Conservation (phyloP, 2,329 filamentous ascomycete species). For the Paecilomyces sp. region DNA sequence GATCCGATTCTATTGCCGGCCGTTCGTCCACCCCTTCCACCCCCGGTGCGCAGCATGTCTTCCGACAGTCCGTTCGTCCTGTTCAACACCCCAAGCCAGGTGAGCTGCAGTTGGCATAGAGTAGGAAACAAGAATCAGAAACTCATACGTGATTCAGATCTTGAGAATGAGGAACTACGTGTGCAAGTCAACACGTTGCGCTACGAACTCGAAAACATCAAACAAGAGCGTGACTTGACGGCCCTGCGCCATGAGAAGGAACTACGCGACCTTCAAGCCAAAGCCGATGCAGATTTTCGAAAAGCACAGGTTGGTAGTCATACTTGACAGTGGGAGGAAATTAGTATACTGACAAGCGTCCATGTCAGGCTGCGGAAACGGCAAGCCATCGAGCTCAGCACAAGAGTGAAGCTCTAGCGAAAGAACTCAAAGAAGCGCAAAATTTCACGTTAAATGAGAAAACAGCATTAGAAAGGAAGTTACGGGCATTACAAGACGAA, state of each 20-base stretch:
- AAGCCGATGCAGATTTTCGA: conserved; percentile 80
- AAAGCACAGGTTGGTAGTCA: conserved; percentile 44
- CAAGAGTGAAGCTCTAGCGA: conserved; percentile 48
- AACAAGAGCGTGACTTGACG: conserved; percentile 78
- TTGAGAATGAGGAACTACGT: conserved; percentile 68
- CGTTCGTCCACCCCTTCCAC: conserved; percentile 37
- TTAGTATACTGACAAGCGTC: background rate
- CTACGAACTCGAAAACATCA: conserved; percentile 79
- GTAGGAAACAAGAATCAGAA: background rate
- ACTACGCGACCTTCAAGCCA: conserved; percentile 68
- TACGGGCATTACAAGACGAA: conserved; percentile 57
- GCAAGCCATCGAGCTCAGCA: conserved; percentile 43
- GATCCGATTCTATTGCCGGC: conserved; percentile 55
- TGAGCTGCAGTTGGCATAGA: conserved; percentile 12
- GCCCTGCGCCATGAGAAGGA: conserved; percentile 76
- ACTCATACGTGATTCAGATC: conserved; percentile 19
- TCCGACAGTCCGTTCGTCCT: conserved; percentile 31
- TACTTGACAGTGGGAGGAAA: background rate
- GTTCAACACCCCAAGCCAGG: conserved; percentile 30
- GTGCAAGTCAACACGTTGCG: conserved; percentile 81
- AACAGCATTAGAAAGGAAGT: conserved; percentile 46
- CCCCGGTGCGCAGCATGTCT: conserved; percentile 21
- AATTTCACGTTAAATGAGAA: conserved; percentile 51
- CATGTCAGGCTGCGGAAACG: conserved; percentile 43
- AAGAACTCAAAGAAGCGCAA: conserved; percentile 49